phyloP scores from a whole-genome alignment of 2,329 filamentous ascomycete species.

The Hymenoscyphus salicellus region DNA sequence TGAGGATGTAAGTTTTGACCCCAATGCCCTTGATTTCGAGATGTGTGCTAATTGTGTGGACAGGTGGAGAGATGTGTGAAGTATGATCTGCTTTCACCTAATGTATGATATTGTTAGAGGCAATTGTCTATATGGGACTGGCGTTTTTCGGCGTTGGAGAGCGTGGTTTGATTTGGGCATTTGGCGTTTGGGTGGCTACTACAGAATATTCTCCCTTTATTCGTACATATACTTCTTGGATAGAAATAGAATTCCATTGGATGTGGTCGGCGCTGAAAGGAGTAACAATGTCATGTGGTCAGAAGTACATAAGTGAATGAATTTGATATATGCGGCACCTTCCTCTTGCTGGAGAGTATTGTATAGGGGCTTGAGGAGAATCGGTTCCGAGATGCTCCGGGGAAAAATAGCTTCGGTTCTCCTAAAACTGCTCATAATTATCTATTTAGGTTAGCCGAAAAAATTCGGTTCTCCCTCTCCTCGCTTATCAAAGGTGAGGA shows the following conservation, averaged over 20 bases:
- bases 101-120: constrained; percentile 54
- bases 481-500: neutral
- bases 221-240: neutral
- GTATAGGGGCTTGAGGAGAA: neutral
- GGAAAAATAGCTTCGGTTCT: neutral
- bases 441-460: neutral
- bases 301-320: neutral
- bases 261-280: neutral
- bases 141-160: neutral
- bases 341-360: neutral
- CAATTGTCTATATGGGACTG: neutral
- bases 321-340: neutral
- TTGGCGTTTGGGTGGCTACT: neutral
- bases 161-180: neutral
- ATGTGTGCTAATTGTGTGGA: constrained; percentile 1
- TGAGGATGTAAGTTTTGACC: constrained; percentile 65
- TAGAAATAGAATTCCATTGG: neutral
- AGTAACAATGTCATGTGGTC: neutral
- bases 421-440: neutral
- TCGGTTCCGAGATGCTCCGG: neutral
- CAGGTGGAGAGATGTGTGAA: constrained; percentile 86
- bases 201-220: neutral
- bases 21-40: neutral
- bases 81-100: constrained; percentile 83
- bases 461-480: neutral